These are phyloP conservation scores for Viridothelium virens DNA, from an alignment of 495 filamentous ascomycete genomes.

Conservation along the genomic window DNA sequence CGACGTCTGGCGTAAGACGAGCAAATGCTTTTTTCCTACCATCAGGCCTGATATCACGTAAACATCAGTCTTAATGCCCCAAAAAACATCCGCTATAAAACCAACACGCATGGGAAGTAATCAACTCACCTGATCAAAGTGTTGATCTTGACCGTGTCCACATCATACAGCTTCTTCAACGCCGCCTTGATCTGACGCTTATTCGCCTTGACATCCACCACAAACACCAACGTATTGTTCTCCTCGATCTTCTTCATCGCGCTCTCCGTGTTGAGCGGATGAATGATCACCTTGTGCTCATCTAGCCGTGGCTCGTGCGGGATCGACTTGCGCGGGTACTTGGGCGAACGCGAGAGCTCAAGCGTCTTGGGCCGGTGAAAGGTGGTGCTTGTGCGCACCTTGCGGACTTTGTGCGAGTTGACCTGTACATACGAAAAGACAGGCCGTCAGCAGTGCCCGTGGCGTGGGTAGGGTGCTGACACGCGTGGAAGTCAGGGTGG, in stretches of 20 bases:
- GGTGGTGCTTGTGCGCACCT: conserved; percentile 84
- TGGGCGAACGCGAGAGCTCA: conserved; percentile 77
- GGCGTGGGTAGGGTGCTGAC: conserved; percentile 34
- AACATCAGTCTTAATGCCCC: conserved; percentile 28
- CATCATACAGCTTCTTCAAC: conserved; percentile 99
- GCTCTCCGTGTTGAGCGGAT: conserved; percentile 88
- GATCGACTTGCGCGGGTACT: conserved; percentile 95
- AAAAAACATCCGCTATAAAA: no score
- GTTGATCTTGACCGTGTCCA: conserved; percentile 97
- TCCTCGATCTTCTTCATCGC: conserved; percentile 99
- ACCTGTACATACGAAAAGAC: conserved; percentile 42
- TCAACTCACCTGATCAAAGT: conserved; percentile 91
- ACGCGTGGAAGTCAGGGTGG: conserved; percentile 30
- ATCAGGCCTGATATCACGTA: conserved; percentile 59
- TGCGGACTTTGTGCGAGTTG: conserved; percentile 79
- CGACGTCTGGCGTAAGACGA: conserved; percentile 87
- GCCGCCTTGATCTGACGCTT: conserved; percentile 99
- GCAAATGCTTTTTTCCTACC: conserved; percentile 98
- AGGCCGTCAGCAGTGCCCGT: conserved; percentile 38
- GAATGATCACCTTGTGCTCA: conserved; percentile 63
- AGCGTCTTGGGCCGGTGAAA: conserved; percentile 98
- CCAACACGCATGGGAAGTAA: no score
- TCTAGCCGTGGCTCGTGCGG: conserved; percentile 84
- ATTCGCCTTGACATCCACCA: conserved; percentile 96
- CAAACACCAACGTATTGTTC: conserved; percentile 99